Conservation (phyloP, 768 basidiomycete genomes). For the Termitomyces sp. region DNA sequence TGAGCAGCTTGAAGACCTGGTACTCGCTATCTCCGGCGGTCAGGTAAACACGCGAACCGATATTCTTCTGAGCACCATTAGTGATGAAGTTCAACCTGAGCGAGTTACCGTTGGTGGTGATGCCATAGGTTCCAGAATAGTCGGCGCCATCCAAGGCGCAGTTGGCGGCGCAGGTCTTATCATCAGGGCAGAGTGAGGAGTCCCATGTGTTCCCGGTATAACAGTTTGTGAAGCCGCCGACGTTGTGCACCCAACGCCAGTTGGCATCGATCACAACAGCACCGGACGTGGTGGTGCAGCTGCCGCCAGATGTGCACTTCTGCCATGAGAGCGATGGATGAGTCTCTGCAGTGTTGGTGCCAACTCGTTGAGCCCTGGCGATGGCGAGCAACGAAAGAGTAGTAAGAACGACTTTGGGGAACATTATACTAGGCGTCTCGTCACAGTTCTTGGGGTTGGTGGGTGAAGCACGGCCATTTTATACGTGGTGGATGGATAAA, state of each 20-base stretch:
- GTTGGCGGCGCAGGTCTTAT: conserved; percentile 27
- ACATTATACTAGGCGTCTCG: not conserved
- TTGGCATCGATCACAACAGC: conserved; percentile 47
- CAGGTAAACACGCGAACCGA: conserved; percentile 44
- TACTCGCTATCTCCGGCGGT: conserved; percentile 40
- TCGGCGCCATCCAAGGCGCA: conserved; percentile 34
- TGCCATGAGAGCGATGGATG: conserved; percentile 37
- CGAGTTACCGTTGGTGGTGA: conserved; percentile 40
- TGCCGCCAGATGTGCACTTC: conserved; percentile 44
- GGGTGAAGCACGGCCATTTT: not conserved
- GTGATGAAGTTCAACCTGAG: conserved; percentile 47
- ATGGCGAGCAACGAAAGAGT: conserved; percentile 24
- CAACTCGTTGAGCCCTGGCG: conserved; percentile 39
- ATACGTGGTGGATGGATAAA: not conserved
- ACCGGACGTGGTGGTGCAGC: conserved; percentile 31
- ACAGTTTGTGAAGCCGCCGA: conserved; percentile 33
- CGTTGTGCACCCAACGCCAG: conserved; percentile 50
- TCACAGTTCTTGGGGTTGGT: not conserved
- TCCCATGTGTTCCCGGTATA: conserved; percentile 56
- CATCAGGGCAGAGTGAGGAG: conserved; percentile 42
- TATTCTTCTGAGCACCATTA: conserved; percentile 26
- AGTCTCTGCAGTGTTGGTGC: conserved; percentile 36
- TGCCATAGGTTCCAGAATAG: conserved; percentile 45
- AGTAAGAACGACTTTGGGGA: conserved; percentile 14
- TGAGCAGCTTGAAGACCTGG: conserved; percentile 14